Evolutionary conservation across 352 stramenopile species (phyloP), one percentile per base, ranked within the genome.

Genomic region (Phytophthora pini): DNA sequence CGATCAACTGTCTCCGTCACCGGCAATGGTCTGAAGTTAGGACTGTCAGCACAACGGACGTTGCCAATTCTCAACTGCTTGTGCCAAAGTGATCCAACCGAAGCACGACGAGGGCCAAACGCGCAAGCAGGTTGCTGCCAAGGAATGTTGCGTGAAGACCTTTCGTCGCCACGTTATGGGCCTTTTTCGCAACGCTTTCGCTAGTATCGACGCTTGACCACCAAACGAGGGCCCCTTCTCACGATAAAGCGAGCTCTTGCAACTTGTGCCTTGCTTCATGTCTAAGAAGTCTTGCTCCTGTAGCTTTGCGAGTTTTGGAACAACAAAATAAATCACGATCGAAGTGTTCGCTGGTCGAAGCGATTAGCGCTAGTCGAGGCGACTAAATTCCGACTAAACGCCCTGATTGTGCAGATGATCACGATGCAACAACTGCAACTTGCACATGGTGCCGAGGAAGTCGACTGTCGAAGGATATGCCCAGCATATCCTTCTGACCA

Each of bases 391-490:
- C 22, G 17, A 56, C 39, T 36, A 36, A 36, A 9, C 22, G 29
- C 46, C 26, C 7, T 13, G 47, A 69, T 58, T 69, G 58, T 15
- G 5, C 10, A 12, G 60, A 49, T 59, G 54, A 61, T 47, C 56
- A 57, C 63, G 49, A 66, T 55, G 43, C 26, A 45, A 29, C 54
- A 46, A 65, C 46, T 17, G 15, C 38, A 47, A 43, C 29, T 5
- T 56, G 47, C 47, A 49, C 27, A 49, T 64, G 61, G 34, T 24
- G 32, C 13, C 9, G 24, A 44, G 41, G 53, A 70, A 45, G 17
- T 68, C 52, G 60, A 68, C 53, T 58, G 38, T 47, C 39, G 61
- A 68, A 69, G 29, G 46, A 65, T 60, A 55, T 57, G 46, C 13
- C 22, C 31, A 48, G 46, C 61, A 64, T 48, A 36, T 36, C 31